These are phyloP conservation scores for Rhodotorula sp. DNA, from an alignment of 1,284 basidiomycete species.

Conservation along the genomic window DNA sequence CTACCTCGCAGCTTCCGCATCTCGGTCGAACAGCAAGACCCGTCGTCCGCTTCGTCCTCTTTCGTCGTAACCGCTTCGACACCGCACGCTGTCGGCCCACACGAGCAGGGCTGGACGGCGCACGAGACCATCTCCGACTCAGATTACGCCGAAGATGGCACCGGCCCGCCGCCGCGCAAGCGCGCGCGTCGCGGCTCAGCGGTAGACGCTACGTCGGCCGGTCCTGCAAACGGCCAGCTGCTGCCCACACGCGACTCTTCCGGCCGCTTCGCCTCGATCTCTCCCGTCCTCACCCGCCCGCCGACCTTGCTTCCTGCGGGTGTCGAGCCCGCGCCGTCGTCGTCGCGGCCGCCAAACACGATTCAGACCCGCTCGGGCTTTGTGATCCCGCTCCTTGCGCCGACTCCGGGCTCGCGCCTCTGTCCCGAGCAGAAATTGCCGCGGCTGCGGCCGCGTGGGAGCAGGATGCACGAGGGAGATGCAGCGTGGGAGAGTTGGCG, in stretches of 20 bases:
- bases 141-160: not conserved
- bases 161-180: not conserved
- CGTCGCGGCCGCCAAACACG: not conserved
- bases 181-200: not conserved
- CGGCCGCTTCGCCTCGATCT: not conserved
- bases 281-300: too few relatives aligned
- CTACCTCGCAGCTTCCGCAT: conserved; percentile 5
- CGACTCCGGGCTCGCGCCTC: too few relatives aligned
- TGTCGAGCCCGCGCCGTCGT: too few relatives aligned
- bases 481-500: not conserved
- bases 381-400: not conserved
- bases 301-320: too few relatives aligned
- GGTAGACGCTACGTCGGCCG: not conserved
- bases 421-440: not conserved
- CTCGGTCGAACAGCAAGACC: not conserved
- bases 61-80: not conserved
- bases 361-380: not conserved
- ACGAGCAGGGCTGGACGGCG: not conserved
- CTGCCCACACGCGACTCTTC: not conserved
- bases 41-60: not conserved
- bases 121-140: not conserved
- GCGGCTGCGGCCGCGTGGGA: not conserved
- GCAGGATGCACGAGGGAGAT: not conserved
- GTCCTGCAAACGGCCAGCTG: not conserved
- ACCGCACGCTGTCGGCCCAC: not conserved